phyloP scores from a whole-genome alignment of 208 protist species.

The Entamoeba dispar region DNA sequence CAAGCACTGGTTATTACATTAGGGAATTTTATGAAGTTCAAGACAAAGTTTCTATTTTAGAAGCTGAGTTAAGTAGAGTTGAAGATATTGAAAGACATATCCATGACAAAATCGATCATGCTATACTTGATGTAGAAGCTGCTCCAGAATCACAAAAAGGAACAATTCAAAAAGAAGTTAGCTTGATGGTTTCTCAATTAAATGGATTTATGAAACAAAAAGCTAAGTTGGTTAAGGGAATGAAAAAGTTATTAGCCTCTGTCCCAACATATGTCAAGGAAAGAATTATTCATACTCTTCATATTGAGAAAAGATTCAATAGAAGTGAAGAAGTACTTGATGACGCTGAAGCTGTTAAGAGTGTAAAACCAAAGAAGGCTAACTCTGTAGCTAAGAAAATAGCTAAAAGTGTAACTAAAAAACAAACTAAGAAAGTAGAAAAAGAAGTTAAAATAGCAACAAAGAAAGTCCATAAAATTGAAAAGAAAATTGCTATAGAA shows the following conservation, averaged over 20 bases:
- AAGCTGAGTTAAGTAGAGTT: not conserved
- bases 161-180: not conserved
- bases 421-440: not conserved
- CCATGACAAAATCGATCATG: not conserved
- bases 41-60: not conserved
- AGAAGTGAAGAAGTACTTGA: not conserved
- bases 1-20: not conserved
- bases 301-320: not conserved
- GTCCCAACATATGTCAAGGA: not conserved
- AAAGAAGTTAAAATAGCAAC: not conserved
- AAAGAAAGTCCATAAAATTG: not conserved
- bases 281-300: not conserved
- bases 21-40: not conserved
- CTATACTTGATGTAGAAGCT: not conserved
- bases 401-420: not conserved
- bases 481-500: not conserved
- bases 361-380: not conserved
- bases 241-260: not conserved
- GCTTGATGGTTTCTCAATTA: not conserved
- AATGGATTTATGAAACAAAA: not conserved
- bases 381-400: not conserved
- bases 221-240: not conserved
- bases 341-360: not conserved
- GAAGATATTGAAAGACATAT: not conserved
- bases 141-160: not conserved